These are phyloP conservation scores for Talaromyces funiculosus DNA, from an alignment of 2,329 filamentous ascomycete species.

Conservation along the genomic window DNA sequence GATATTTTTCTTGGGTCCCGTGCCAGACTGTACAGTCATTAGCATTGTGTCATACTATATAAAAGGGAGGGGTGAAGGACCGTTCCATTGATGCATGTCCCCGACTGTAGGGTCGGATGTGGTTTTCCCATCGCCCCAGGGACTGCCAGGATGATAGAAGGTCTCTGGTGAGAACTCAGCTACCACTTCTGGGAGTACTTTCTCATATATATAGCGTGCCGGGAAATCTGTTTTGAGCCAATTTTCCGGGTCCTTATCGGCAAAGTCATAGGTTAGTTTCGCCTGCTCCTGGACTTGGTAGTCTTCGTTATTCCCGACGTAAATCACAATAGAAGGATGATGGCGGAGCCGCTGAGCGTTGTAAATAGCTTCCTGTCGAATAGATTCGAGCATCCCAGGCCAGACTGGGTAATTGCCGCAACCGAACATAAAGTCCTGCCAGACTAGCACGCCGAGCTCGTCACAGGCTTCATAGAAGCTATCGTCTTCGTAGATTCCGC, in stretches of 20 bases:
- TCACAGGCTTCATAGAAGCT: slow-evolving; percentile 65
- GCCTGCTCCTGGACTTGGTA: slow-evolving; percentile 77
- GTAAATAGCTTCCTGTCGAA: slow-evolving; percentile 60
- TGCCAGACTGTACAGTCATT: slow-evolving; percentile 59
- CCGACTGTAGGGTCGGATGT: slow-evolving; percentile 70
- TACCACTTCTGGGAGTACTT: slow-evolving; percentile 65
- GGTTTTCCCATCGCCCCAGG: slow-evolving; percentile 64
- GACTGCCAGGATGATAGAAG: slow-evolving; percentile 28
- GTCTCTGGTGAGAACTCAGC: slow-evolving; percentile 58
- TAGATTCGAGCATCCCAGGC: slow-evolving; percentile 57
- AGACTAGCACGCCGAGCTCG: slow-evolving; percentile 64
- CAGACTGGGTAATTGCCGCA: slow-evolving; percentile 64
- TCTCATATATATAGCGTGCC: slow-evolving; percentile 81
- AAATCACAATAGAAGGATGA: slow-evolving; percentile 82
- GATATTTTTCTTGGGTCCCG: slow-evolving; percentile 75
- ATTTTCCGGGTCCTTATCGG: slow-evolving; percentile 71
- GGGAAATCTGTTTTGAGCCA: slow-evolving; percentile 89
- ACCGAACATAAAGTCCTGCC: slow-evolving; percentile 74
- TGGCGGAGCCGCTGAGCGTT: slow-evolving; percentile 69
- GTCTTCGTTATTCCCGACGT: slow-evolving; percentile 92
- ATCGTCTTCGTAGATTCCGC: slow-evolving; percentile 69
- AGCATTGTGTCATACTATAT: neutral
- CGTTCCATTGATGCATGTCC: slow-evolving; percentile 86
- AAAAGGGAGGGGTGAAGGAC: slow-evolving; percentile 20
- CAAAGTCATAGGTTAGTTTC: slow-evolving; percentile 69